These are phyloP conservation scores for Sanguinoderma infundibulare DNA, from an alignment of 1,284 basidiomycete species.

Conservation along the genomic window DNA sequence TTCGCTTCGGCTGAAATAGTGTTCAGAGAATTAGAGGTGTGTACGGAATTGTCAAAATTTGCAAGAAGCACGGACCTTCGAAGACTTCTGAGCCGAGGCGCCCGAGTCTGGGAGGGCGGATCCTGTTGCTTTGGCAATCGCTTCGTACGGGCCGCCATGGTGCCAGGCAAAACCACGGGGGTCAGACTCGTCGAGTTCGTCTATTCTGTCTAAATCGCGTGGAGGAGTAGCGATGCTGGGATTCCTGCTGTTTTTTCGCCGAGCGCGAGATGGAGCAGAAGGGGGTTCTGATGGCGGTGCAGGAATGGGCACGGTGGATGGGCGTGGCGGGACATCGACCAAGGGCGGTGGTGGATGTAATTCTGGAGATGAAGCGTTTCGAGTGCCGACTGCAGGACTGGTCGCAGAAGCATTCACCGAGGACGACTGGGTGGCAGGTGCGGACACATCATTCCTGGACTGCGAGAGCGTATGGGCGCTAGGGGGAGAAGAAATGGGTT, in stretches of 20 bases:
- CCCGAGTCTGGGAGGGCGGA: conserved; percentile 15
- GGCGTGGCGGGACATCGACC: conserved; percentile 26
- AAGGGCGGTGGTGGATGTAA: conserved; percentile 24
- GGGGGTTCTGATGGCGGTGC: conserved; percentile 2
- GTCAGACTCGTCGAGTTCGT: conserved; percentile 75
- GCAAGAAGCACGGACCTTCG: conserved; percentile 3
- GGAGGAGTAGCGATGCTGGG: conserved; percentile 32
- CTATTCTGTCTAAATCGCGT: conserved; percentile 66
- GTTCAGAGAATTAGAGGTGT: neutral
- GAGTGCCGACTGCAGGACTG: conserved; percentile 22
- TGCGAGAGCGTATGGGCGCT: neutral
- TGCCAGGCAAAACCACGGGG: conserved; percentile 65
- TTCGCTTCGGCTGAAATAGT: conserved; percentile 15
- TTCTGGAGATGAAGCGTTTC: conserved; percentile 33
- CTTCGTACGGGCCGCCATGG: conserved; percentile 73
- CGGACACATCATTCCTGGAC: neutral
- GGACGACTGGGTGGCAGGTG: conserved; percentile 4
- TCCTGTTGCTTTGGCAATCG: conserved; percentile 32
- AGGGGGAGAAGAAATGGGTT: neutral
- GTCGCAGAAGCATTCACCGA: conserved; percentile 15
- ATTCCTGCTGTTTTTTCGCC: conserved; percentile 29
- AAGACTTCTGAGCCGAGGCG: conserved; percentile 7
- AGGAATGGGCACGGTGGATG: conserved; percentile 25
- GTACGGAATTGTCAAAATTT: neutral
- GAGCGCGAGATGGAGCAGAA: conserved; percentile 21